A percentile compares a stretch with the other conserved stretches of the same genome.
Conservation (phyloP, 768 basidiomycete genomes). For the Lanmaoa pseudosensibilis region DNA sequence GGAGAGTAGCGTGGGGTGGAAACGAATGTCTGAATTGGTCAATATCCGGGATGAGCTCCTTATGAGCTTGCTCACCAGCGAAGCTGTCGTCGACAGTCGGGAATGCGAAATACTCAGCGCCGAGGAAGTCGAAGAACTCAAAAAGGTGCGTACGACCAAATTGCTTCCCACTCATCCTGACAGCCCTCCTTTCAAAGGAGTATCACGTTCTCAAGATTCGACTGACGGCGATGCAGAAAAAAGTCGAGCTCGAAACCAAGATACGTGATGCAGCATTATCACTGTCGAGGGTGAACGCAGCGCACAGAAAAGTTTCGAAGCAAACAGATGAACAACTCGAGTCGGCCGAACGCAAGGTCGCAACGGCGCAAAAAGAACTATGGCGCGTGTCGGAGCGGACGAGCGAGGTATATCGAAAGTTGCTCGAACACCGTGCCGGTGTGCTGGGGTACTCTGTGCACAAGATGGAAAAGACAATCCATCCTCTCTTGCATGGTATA, state of each 20-base stretch:
- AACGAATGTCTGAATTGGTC: constrained; percentile 44
- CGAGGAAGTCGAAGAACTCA: constrained; percentile 70
- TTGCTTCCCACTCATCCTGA: constrained; percentile 22
- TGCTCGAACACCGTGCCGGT: constrained; percentile 82
- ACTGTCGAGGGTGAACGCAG: constrained; percentile 63
- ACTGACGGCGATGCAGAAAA: constrained; percentile 64
- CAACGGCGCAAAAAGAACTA: constrained; percentile 67
- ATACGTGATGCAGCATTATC: constrained; percentile 85
- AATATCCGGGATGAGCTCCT: constrained; percentile 82
- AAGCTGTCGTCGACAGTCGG: constrained; percentile 91
- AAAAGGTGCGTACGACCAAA: constrained; percentile 48
- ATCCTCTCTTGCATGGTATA: constrained; percentile 26
- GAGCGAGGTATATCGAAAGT: constrained; percentile 57
- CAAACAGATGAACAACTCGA: constrained; percentile 72
- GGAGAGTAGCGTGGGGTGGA: constrained; percentile 38
- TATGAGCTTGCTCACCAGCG: constrained; percentile 86
- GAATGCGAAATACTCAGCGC: constrained; percentile 74
- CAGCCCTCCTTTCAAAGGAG: constrained; percentile 50
- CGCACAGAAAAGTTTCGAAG: constrained; percentile 57
- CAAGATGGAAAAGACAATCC: constrained; percentile 59
- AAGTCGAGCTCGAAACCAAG: constrained; percentile 78
- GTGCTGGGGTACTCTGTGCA: constrained; percentile 74
- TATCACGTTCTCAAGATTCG: constrained; percentile 68
- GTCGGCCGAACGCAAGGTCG: constrained; percentile 70
- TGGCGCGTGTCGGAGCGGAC: constrained; percentile 65